A percentile compares a stretch with the other conserved stretches of the same genome.
Conservation (phyloP, 352 stramenopile genomes). For the Phytophthora rubi region DNA sequence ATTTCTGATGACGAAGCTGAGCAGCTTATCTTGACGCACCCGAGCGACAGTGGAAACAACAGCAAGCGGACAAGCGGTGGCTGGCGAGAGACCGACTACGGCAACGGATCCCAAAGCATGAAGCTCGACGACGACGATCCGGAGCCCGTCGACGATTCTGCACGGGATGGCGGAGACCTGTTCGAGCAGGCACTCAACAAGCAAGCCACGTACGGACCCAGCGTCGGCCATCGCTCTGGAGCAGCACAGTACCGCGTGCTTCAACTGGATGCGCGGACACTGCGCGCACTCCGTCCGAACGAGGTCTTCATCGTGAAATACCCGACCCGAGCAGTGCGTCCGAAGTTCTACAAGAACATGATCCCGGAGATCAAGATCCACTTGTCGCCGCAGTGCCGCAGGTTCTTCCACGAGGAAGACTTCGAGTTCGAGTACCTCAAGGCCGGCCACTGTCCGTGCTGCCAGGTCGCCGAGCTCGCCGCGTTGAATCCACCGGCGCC, state of each 20-base stretch:
- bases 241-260: slow-evolving; percentile 75
- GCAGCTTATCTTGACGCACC: slow-evolving; percentile 76
- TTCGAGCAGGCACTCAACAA: slow-evolving; percentile 91
- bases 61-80: slow-evolving; percentile 35
- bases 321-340: slow-evolving; percentile 74
- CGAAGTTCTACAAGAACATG: slow-evolving; percentile 93
- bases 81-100: slow-evolving; percentile 71
- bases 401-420: slow-evolving; percentile 96
- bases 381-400: slow-evolving; percentile 88
- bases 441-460: slow-evolving; percentile 89
- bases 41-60: slow-evolving; percentile 32
- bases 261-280: slow-evolving; percentile 75
- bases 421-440: slow-evolving; percentile 95
- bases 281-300: slow-evolving; percentile 72
- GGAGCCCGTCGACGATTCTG: slow-evolving; percentile 21
- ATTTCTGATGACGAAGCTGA: slow-evolving; percentile 89
- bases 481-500: slow-evolving; percentile 27
- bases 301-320: slow-evolving; percentile 92
- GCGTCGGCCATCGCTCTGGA: slow-evolving; percentile 54
- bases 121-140: slow-evolving; percentile 73
- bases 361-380: slow-evolving; percentile 92
- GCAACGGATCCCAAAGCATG: slow-evolving; percentile 79
- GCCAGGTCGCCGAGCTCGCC: slow-evolving; percentile 66
- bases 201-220: slow-evolving; percentile 66
- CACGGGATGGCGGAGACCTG: slow-evolving; percentile 51